Conservation (phyloP, 371 early-diverging fungal species). For the Actinomucor elegans region DNA sequence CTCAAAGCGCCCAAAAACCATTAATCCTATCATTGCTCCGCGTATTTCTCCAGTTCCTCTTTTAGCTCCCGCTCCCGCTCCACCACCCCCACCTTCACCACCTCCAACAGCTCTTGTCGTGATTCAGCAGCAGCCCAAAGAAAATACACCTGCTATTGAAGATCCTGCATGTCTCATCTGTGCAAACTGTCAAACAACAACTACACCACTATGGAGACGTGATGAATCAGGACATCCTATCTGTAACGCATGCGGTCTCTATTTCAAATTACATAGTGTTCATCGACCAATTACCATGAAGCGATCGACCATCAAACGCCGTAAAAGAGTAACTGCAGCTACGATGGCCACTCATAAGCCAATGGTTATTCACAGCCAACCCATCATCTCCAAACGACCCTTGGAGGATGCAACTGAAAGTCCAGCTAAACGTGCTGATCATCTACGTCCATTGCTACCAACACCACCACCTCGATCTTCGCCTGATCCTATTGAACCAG, state of each 20-base stretch:
- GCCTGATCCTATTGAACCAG: conserved; percentile 41
- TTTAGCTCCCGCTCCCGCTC: conserved; percentile 30
- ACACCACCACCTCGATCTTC: conserved; percentile 12
- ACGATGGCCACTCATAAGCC: conserved; percentile 20
- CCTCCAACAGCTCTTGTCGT: conserved; percentile 1
- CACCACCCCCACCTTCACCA: conserved; percentile 2
- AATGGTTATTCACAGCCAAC: conserved; percentile 14
- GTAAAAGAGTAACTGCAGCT: conserved; percentile 44
- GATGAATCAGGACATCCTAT: conserved; percentile 64
- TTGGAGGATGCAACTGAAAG: conserved; percentile 1
- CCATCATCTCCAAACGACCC: conserved; percentile 2
- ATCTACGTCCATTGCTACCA: conserved; percentile 32
- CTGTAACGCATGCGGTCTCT: conserved; percentile 86
- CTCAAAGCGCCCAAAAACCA: conserved; percentile 25
- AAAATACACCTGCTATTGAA: background rate
- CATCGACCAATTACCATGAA: conserved; percentile 62
- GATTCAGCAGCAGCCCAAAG: background rate
- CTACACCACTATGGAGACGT: conserved; percentile 86
- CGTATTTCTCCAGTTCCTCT: conserved; percentile 28
- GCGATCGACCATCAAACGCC: conserved; percentile 55
- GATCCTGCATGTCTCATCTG: conserved; percentile 44
- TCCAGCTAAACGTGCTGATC: conserved; percentile 25
- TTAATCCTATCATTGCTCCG: conserved; percentile 19
- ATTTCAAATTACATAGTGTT: conserved; percentile 68
- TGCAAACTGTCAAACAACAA: conserved; percentile 71